phyloP scores from a whole-genome alignment of 2,329 filamentous ascomycete genomes.

The Hypocrella siamensis region DNA sequence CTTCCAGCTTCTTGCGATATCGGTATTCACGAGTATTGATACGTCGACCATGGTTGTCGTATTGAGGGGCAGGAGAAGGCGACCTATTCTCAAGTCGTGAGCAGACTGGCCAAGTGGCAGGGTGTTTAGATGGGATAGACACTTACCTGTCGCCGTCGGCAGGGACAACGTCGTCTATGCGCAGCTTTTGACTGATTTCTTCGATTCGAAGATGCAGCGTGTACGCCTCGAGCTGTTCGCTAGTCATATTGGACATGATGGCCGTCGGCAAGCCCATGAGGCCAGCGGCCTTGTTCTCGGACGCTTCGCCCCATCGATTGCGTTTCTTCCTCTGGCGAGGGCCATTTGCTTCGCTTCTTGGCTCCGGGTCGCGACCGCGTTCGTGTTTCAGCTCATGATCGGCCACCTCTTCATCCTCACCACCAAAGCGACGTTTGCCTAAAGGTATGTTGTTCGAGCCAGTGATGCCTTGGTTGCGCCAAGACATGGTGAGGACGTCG shows the following conservation, averaged over 20 bases:
- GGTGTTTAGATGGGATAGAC: no score
- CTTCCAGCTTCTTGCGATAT: conserved; percentile 94
- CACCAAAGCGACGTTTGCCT: conserved; percentile 70
- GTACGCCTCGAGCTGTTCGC: conserved; percentile 94
- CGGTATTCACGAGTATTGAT: conserved; percentile 98
- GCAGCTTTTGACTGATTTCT: conserved; percentile 97
- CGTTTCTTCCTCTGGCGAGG: conserved; percentile 90
- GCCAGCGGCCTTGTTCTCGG: conserved; percentile 96
- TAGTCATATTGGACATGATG: conserved; percentile 95
- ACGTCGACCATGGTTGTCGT: conserved; percentile 98
- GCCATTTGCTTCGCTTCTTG: conserved; percentile 55
- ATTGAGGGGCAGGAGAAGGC: conserved; percentile 87
- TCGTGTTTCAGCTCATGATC: conserved; percentile 49
- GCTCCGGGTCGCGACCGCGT: conserved; percentile 84
- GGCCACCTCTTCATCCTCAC: conserved; percentile 34
- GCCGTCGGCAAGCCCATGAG: conserved; percentile 94
- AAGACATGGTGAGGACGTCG: conserved; percentile 43
- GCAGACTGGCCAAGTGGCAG: no score
- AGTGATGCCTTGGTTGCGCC: conserved; percentile 71
- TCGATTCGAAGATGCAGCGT: conserved; percentile 93
- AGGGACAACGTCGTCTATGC: conserved; percentile 97
- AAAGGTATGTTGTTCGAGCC: conserved; percentile 97
- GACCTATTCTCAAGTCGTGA: no score
- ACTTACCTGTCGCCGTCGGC: conserved; percentile 87
- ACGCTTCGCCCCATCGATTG: conserved; percentile 94